Conservation (phyloP, 345 rosid genomes). For the Arabidopsis suecica region DNA sequence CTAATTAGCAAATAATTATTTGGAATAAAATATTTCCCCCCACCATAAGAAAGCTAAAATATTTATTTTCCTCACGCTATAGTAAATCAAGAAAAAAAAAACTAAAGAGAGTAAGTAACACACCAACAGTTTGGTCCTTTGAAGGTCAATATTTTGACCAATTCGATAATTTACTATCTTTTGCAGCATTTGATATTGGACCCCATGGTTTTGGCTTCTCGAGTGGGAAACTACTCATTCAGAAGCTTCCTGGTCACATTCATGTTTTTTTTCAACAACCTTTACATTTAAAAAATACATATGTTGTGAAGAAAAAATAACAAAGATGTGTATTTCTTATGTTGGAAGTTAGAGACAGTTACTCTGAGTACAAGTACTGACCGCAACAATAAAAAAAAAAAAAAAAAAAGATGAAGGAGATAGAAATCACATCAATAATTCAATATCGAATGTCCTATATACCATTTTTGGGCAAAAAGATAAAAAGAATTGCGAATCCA, state of each 20-base stretch:
- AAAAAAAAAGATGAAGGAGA: too few relatives aligned
- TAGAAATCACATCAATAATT: not conserved
- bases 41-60: too few relatives aligned
- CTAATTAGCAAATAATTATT: not conserved
- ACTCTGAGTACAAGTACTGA: not conserved
- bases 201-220: not conserved
- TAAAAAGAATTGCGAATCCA: not conserved
- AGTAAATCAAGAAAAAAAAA: not conserved
- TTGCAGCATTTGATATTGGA: slow-evolving; percentile 5
- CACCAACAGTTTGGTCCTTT: slow-evolving; percentile 8
- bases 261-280: not conserved
- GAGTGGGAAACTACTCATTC: slow-evolving; percentile 2
- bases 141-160: not conserved
- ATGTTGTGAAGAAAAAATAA: not conserved
- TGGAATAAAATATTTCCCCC: not conserved
- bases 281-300: not conserved
- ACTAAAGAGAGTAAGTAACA: not conserved
- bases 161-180: not conserved
- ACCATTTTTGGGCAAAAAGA: not conserved
- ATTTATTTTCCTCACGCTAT: not conserved
- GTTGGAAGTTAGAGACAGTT: not conserved
- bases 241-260: slow-evolving; percentile 6
- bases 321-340: not conserved
- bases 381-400: not conserved
- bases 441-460: not conserved